phyloP scores from a whole-genome alignment of 1,284 basidiomycete genomes.

The Microbotryomycetes sp. region DNA sequence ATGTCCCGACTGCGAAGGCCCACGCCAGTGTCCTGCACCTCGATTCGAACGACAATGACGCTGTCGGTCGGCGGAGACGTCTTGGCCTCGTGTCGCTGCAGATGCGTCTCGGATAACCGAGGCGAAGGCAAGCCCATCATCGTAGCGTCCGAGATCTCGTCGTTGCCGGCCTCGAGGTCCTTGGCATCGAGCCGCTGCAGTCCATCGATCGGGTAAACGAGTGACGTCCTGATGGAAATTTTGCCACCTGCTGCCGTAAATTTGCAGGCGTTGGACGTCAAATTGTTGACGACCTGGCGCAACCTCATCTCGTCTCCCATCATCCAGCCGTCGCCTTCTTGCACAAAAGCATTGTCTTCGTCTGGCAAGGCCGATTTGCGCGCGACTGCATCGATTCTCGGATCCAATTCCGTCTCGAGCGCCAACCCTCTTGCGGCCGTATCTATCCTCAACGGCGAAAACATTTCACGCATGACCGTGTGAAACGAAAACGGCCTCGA shows the following conservation, averaged over 20 bases:
- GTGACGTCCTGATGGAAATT: conserved; percentile 54
- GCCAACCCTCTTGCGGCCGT: conserved; percentile 62
- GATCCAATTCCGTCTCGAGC: conserved; percentile 63
- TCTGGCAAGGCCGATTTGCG: conserved; percentile 10
- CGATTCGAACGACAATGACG: conserved; percentile 58
- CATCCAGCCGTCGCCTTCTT: conserved; percentile 56
- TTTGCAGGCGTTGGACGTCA: conserved; percentile 47
- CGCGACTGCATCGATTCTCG: conserved; percentile 58
- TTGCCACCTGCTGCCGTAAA: conserved; percentile 69
- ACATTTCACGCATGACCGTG: conserved; percentile 68
- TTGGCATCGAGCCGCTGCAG: background rate
- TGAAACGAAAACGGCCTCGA: conserved; percentile 71
- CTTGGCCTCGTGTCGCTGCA: conserved; percentile 20
- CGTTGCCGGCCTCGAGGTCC: conserved; percentile 1
- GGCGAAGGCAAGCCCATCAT: background rate
- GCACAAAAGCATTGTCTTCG: conserved; percentile 38
- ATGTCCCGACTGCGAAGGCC: conserved; percentile 67
- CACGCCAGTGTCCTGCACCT: conserved; percentile 70
- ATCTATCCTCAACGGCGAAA: conserved; percentile 65
- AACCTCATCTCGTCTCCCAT: conserved; percentile 71
- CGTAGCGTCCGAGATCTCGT: background rate
- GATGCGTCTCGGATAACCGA: conserved; percentile 13
- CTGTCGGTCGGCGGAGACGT: conserved; percentile 1
- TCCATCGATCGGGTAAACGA: conserved; percentile 47
- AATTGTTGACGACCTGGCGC: conserved; percentile 51